Percentiles rank a stretch among this genome's conserved stretches.
Conservation (phyloP, 441 rosid species). For the Adansonia gregorii region DNA sequence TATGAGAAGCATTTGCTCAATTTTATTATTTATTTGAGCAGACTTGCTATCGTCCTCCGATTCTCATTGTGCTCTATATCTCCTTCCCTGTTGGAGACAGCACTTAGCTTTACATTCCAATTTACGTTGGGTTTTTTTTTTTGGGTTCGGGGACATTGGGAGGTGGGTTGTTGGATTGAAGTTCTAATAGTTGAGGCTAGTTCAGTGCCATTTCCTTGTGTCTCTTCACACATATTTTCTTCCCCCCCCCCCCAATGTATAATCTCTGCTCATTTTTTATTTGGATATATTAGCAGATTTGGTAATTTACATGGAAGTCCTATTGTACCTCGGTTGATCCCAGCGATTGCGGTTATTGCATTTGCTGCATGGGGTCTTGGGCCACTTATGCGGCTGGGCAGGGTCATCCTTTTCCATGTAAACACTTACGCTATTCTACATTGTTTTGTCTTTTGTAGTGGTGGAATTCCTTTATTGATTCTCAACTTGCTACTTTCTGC, state of each 20-base stretch:
- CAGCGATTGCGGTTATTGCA: constrained; percentile 62
- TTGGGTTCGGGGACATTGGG: neutral
- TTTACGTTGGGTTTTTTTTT: neutral
- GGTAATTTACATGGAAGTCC: constrained; percentile 50
- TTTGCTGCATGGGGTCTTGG: constrained; percentile 74
- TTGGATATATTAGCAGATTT: constrained; percentile 49
- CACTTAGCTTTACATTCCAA: constrained; percentile 3
- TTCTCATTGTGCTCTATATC: constrained; percentile 6
- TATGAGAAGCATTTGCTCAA: neutral
- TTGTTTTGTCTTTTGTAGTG: constrained; percentile 27
- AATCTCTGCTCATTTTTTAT: constrained; percentile 5
- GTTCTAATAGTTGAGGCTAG: constrained; percentile 4
- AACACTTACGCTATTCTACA: constrained; percentile 23
- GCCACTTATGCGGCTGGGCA: constrained; percentile 54
- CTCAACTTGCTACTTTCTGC: constrained; percentile 30
- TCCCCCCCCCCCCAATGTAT: constrained; percentile 10
- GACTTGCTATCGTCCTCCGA: neutral
- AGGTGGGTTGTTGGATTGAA: neutral
- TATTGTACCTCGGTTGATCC: constrained; percentile 47
- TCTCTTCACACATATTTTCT: constrained; percentile 1
- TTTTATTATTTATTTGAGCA: constrained; percentile 15
- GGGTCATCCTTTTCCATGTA: constrained; percentile 54
- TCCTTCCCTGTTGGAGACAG: neutral
- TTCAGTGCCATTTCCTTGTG: constrained; percentile 15
- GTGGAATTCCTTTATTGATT: constrained; percentile 29